Evolutionary conservation across 164 flowering plant genomes (phyloP), one percentile per base, ranked within the genome.

Genomic region (Vitis amurensis): DNA sequence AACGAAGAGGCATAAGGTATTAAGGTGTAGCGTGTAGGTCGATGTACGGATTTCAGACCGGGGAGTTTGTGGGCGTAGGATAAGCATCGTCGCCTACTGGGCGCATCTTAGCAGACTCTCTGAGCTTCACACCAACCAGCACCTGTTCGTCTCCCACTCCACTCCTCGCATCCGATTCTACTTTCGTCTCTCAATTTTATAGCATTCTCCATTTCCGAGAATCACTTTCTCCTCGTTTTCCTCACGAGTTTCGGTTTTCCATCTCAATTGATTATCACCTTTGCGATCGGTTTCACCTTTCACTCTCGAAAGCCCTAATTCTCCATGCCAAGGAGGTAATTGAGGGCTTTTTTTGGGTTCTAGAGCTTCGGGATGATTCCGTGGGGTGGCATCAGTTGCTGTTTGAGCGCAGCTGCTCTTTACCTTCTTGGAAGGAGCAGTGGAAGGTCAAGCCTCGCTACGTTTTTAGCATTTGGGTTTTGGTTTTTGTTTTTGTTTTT

Each of bases 391-490:
- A 9, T 96, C 23, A 80, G 88, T 68, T 96, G 99, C 77, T 96
- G 98, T 77, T 59, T 96, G 79, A 83, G 99, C 74, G 97, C 96
- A 7, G 96, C 97, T 49, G 98, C 96, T 56, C 91, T 96, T 63
- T 93, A 93, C 74, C 84, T 96, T 66, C 83, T 96, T 12, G 99
- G 99, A 9, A 83, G 96, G 71, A 93, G 87, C 84, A 92, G 91
- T 68, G 96, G 94, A 69, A 88, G 94, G 99, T 92, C 16, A 5
- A 48, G 48, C 17, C 55, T 31, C 49, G 10, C 37, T 15, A 15
- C 15, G 53, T 62, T 16, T 8, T 53, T 30, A 37, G 44, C 44
- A 9, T 61, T 44, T 29, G 4, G 9, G 12, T 68, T 63, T 50
- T n/a, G 14, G 47, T 53, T 16, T 15, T 51, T 51, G 6, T 49